phyloP scores from a whole-genome alignment of 306 rosid genomes.

The Dryas octopetala region DNA sequence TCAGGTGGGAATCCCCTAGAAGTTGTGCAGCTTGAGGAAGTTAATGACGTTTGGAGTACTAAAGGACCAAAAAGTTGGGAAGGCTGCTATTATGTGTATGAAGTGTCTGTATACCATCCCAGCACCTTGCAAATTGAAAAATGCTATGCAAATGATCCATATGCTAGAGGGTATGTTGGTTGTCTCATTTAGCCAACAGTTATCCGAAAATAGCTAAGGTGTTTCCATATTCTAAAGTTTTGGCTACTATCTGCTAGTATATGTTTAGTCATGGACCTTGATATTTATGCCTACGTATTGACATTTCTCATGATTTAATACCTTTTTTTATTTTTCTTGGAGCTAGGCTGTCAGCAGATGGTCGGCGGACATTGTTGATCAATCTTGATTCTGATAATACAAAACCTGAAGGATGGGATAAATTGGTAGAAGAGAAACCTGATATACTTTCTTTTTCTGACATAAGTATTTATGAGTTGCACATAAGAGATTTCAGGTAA shows the following conservation, averaged over 20 bases:
- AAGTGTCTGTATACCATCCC: slow-evolving; percentile 82
- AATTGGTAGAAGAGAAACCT: slow-evolving; percentile 70
- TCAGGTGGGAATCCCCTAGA: slow-evolving; percentile 63
- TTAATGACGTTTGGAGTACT: slow-evolving; percentile 79
- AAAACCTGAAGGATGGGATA: slow-evolving; percentile 85
- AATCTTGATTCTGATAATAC: slow-evolving; percentile 53
- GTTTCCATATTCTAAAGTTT: slow-evolving; percentile 30
- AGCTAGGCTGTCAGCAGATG: slow-evolving; percentile 81
- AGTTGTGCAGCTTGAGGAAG: slow-evolving; percentile 73
- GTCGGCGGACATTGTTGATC: slow-evolving; percentile 62
- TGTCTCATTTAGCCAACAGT: slow-evolving; percentile 26
- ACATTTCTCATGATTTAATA: slow-evolving; percentile 12
- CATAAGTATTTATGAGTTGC: slow-evolving; percentile 87
- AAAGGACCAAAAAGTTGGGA: slow-evolving; percentile 81
- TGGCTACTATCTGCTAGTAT: slow-evolving; percentile 1
- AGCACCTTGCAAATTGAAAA: slow-evolving; percentile 72
- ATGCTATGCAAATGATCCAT: slow-evolving; percentile 86
- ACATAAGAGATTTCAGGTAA: slow-evolving; percentile 91
- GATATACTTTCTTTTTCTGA: slow-evolving; percentile 61
- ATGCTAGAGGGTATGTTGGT: slow-evolving; percentile 85
- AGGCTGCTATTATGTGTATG: slow-evolving; percentile 84
- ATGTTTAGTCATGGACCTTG: background rate
- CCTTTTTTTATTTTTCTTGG: slow-evolving; percentile 23
- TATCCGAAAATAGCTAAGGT: slow-evolving; percentile 22
- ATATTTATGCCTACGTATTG: slow-evolving; percentile 3